Evolutionary conservation across 495 filamentous ascomycete species (phyloP).

Genomic region (Aspergillus steynii): DNA sequence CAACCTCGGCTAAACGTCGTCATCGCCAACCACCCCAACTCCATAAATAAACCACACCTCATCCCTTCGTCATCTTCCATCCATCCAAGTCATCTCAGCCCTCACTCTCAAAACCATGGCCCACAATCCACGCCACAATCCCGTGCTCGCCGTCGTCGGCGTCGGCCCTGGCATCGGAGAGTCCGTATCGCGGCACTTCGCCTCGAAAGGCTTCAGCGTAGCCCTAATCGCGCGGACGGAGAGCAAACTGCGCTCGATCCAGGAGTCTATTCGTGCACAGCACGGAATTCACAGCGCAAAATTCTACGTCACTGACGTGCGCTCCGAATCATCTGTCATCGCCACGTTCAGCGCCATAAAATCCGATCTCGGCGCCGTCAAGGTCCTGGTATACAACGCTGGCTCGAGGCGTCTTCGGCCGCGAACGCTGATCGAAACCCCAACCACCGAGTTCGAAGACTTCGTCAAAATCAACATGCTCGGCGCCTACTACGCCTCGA

Average conservation of each 20-base stretch:
- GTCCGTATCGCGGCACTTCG: conserved; percentile 32
- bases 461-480: conserved; percentile 34
- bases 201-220: conserved; percentile 25
- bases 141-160: conserved; percentile 32
- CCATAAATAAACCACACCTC: background rate
- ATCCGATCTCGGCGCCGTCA: conserved; percentile 23
- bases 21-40: background rate
- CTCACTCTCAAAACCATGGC: conserved; percentile 14
- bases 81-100: background rate
- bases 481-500: conserved; percentile 29
- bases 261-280: conserved; percentile 18
- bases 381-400: conserved; percentile 33
- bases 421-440: conserved; percentile 27
- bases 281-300: conserved; percentile 16
- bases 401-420: conserved; percentile 28
- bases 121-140: conserved; percentile 20
- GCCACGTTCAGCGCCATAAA: conserved; percentile 24
- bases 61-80: background rate
- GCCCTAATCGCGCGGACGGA: conserved; percentile 32
- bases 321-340: conserved; percentile 20
- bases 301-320: conserved; percentile 30
- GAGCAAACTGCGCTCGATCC: conserved; percentile 24
- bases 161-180: conserved; percentile 35
- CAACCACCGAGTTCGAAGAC: conserved; percentile 28
- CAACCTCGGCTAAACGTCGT: conserved; percentile 1